Percentiles rank a stretch among this genome's conserved stretches.
Evolutionary conservation across 164 flowering plant species (phyloP).

Genomic region (Echeveria elegans): DNA sequence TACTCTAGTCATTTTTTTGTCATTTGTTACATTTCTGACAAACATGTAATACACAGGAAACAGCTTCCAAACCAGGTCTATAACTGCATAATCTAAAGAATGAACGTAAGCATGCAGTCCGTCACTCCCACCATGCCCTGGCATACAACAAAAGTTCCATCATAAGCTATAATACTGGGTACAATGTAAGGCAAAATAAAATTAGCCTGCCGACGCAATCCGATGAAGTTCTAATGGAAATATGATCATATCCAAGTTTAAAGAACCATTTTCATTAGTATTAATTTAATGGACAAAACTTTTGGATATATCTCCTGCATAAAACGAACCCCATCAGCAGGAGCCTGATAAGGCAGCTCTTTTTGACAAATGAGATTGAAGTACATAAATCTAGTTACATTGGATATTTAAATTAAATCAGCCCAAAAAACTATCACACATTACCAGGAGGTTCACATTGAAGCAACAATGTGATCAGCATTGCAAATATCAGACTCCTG

Average conservation of each 20-base stretch:
- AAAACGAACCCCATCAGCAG: no score
- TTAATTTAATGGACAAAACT: no score
- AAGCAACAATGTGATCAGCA: slow-evolving; percentile 5
- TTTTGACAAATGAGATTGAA: no score
- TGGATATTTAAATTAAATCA: background rate
- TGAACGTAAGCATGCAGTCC: slow-evolving; percentile 84
- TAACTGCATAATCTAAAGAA: slow-evolving; percentile 68
- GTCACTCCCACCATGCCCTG: slow-evolving; percentile 96
- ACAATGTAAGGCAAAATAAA: background rate
- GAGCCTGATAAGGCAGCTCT: no score
- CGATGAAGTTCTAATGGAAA: background rate
- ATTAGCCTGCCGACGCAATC: background rate
- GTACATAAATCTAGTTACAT: no score
- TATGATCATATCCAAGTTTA: background rate
- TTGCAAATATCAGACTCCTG: slow-evolving; percentile 20
- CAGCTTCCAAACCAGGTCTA: slow-evolving; percentile 41
- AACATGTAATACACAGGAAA: background rate
- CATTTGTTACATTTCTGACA: background rate
- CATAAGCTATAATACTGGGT: background rate
- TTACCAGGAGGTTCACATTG: slow-evolving; percentile 4
- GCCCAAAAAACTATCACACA: background rate
- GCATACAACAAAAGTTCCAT: background rate
- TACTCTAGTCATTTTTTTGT: background rate
- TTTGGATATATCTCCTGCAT: no score
- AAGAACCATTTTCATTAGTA: no score